Percentiles rank a stretch among this genome's conserved stretches.
Evolutionary conservation across 1,284 basidiomycete genomes (phyloP).

Genomic region (Heterobasidion occidentale): DNA sequence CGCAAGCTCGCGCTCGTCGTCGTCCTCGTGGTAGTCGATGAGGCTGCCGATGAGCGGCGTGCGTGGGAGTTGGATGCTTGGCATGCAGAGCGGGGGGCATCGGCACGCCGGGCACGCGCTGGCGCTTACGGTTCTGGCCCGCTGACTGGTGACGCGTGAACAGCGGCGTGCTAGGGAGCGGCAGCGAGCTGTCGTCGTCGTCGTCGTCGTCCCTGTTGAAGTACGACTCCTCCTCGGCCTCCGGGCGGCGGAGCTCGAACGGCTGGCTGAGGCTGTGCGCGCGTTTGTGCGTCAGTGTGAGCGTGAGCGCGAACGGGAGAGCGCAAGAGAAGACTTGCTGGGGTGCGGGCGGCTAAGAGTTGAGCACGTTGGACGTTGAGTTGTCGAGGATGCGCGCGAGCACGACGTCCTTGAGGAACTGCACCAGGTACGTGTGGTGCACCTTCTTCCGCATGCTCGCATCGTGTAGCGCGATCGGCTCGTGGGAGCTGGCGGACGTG

Average conservation of each 20-base stretch:
- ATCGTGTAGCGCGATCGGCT: constrained; percentile 80
- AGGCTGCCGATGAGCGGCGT: no score
- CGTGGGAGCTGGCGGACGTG: constrained; percentile 75
- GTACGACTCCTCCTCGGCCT: constrained; percentile 82
- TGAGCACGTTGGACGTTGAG: constrained; percentile 94
- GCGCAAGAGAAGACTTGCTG: constrained; percentile 36
- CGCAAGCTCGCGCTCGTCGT: no score
- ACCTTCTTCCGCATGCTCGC: constrained; percentile 74
- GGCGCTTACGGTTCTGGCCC: constrained; percentile 51
- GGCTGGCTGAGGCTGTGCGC: constrained; percentile 3
- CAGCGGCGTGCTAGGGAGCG: constrained; percentile 25
- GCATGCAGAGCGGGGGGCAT: no score
- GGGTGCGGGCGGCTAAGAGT: constrained; percentile 48
- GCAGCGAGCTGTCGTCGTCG: constrained; percentile 33
- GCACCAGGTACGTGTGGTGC: constrained; percentile 93
- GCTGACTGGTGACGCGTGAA: constrained; percentile 18
- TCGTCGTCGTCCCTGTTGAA: constrained; percentile 82
- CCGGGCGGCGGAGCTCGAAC: constrained; percentile 25
- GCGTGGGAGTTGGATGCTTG: no score
- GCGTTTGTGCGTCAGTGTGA: neutral
- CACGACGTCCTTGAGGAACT: constrained; percentile 97
- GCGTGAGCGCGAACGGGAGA: neutral
- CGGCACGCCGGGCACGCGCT: constrained; percentile 16
- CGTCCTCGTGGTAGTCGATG: no score
- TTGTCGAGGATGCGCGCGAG: constrained; percentile 93